Evolutionary conservation across 1,139 yeast species (phyloP), one percentile per base, ranked within the genome.

Genomic region (Lodderomyces orthopsilosis): DNA sequence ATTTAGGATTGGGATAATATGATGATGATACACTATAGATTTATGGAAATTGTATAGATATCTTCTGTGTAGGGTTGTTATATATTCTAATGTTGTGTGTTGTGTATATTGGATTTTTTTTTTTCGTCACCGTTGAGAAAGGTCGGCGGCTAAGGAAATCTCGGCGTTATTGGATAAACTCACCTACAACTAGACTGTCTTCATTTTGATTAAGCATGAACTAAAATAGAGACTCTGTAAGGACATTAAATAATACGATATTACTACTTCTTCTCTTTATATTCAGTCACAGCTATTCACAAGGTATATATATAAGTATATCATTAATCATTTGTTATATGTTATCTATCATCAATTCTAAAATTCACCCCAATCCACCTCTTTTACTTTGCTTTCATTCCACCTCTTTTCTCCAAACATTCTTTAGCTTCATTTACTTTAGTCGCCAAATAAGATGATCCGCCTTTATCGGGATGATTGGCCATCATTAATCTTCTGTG

Each of bases 381-480:
- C 5, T 17, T 27, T 46, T 54, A 68, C 58, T 69, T 69, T 52
- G 67, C 63, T 58, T 73, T 75, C 69, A 78, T 56, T 12, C 81
- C 80, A 34, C 89, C 89, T 61, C 91, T 81, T 69, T 89, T 90
- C 54, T 88, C 95, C 60, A 93, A 74, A 61, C 90, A 84, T 58
- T 90, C 96, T 65, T 93, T 93, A 43, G 98, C 98, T 68, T 93
- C 98, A 63, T 93, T 93, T 54, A 93, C 90, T 73, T 93, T 93
- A 40, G 98, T 91, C 48, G 98, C 98, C 60, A 93, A 65, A 58
- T 81, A 91, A 33, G 98, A 93, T 15, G 96, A 86, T 8, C 98
- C 98, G 41, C 98, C 98, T 61, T 94, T 87, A 69, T 93, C 98
- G 10, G 98, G 98, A 62, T 93, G 98, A 68, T 93, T 93, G 62